phyloP scores from a whole-genome alignment of 805 yeast genomes.

The Candida hungchunana region DNA sequence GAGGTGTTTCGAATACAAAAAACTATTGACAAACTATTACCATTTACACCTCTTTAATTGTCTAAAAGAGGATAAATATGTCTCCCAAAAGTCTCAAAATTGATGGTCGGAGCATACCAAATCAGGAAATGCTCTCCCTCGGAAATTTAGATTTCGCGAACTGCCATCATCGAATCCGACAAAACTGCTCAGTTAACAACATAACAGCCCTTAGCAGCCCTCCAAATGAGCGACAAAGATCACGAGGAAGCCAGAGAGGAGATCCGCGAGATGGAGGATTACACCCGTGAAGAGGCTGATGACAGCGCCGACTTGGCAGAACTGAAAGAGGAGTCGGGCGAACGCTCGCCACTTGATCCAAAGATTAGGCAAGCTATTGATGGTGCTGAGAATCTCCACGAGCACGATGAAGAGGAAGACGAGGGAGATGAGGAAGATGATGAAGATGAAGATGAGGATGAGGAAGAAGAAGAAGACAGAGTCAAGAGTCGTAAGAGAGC shows the following conservation, averaged over 20 bases:
- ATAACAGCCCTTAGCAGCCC: background rate
- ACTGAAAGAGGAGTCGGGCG: conserved; percentile 28
- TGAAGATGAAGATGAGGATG: conserved; percentile 41
- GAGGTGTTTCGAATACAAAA: background rate
- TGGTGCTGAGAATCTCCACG: conserved; percentile 17
- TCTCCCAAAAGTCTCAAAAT: too few species aligned
- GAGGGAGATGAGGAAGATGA: conserved; percentile 28
- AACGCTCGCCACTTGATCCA: too few species aligned
- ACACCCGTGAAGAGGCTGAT: conserved; percentile 22
- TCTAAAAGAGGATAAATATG: background rate
- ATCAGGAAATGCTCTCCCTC: background rate
- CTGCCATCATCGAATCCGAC: background rate
- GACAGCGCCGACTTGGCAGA: conserved; percentile 20
- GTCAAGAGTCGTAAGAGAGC: conserved; percentile 42
- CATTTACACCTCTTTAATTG: background rate
- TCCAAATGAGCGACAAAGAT: conserved; percentile 24
- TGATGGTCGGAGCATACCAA: background rate
- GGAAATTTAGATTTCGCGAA: background rate
- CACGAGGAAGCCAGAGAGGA: conserved; percentile 23
- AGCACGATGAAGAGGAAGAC: conserved; percentile 23
- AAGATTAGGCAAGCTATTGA: too few species aligned
- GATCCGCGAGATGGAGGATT: conserved; percentile 22
- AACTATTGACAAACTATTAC: too few species aligned
- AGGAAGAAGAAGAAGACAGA: conserved; percentile 47
- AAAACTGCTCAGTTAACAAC: background rate